These are phyloP conservation scores for Penicillium sclerotiorum DNA, from an alignment of 2,329 filamentous ascomycete genomes.

Conservation along the genomic window DNA sequence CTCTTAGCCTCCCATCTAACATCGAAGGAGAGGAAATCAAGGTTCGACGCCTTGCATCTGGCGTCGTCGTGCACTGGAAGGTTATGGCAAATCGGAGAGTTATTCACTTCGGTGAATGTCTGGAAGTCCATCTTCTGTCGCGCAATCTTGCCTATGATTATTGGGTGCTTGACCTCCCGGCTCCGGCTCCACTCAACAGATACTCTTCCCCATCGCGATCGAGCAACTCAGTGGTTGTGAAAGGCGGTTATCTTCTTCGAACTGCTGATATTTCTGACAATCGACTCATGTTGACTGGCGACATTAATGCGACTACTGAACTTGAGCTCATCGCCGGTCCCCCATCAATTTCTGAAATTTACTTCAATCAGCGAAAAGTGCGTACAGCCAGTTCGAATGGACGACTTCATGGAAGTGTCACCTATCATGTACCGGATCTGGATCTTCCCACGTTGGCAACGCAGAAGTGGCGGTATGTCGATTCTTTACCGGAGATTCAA, in stretches of 20 bases:
- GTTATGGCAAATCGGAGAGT: neutral
- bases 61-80: constrained; percentile 20
- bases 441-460: neutral
- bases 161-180: constrained; percentile 31
- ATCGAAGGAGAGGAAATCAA: constrained; percentile 1
- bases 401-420: neutral
- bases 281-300: constrained; percentile 5
- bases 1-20: neutral
- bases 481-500: neutral
- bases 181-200: constrained; percentile 7
- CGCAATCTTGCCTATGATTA: constrained; percentile 34
- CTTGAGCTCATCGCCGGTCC: constrained; percentile 10
- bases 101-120: constrained; percentile 3
- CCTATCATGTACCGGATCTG: neutral
- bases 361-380: neutral
- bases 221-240: constrained; percentile 22
- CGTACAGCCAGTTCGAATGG: neutral
- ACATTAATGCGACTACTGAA: constrained; percentile 13
- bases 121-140: constrained; percentile 28
- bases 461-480: neutral
- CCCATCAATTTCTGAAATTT: neutral
- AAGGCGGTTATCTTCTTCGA: constrained; percentile 30
- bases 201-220: constrained; percentile 16
- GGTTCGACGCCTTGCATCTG: neutral
- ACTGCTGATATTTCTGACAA: constrained; percentile 2